A percentile compares a stretch with the other conserved stretches of the same genome.
Conservation (phyloP, 1,139 yeast genomes). For the Spathaspora sp. region DNA sequence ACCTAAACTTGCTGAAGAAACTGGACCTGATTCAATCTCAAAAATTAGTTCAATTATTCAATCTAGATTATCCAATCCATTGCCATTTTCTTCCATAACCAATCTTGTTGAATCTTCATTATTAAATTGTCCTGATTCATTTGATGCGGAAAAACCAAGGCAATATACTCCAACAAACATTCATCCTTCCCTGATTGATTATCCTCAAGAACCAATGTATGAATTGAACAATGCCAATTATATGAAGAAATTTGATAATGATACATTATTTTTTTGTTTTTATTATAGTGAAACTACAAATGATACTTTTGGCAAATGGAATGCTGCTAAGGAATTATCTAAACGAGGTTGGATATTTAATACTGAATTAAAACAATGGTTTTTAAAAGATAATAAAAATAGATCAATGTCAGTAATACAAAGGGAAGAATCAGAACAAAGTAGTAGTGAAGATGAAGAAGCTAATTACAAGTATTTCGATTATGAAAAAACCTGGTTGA, state of each 20-base stretch:
- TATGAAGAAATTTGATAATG: slow-evolving; percentile 75
- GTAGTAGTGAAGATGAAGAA: slow-evolving; percentile 35
- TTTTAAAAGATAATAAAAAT: slow-evolving; percentile 52
- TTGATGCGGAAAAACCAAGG: slow-evolving; percentile 84
- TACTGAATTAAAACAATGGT: slow-evolving; percentile 80
- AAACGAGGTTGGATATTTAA: slow-evolving; percentile 89
- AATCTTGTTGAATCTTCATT: slow-evolving; percentile 71
- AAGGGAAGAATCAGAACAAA: slow-evolving; percentile 33
- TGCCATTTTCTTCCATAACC: slow-evolving; percentile 56
- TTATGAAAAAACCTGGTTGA: slow-evolving; percentile 86
- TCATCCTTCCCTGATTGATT: slow-evolving; percentile 86
- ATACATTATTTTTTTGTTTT: slow-evolving; percentile 89
- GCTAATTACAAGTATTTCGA: slow-evolving; percentile 83
- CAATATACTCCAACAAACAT: slow-evolving; percentile 79
- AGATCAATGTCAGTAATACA: slow-evolving; percentile 44
- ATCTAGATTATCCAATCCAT: slow-evolving; percentile 45
- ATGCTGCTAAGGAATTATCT: slow-evolving; percentile 81
- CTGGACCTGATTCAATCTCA: slow-evolving; percentile 27
- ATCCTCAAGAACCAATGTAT: slow-evolving; percentile 86
- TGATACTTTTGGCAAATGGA: slow-evolving; percentile 53
- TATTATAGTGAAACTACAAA: slow-evolving; percentile 59
- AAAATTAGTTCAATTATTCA: slow-evolving; percentile 32
- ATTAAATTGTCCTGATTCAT: slow-evolving; percentile 89
- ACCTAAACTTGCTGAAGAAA: slow-evolving; percentile 8
- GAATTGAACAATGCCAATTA: slow-evolving; percentile 52